Evolutionary conservation across 75 land plant genomes (phyloP).

Genomic region (Picea glauca): DNA sequence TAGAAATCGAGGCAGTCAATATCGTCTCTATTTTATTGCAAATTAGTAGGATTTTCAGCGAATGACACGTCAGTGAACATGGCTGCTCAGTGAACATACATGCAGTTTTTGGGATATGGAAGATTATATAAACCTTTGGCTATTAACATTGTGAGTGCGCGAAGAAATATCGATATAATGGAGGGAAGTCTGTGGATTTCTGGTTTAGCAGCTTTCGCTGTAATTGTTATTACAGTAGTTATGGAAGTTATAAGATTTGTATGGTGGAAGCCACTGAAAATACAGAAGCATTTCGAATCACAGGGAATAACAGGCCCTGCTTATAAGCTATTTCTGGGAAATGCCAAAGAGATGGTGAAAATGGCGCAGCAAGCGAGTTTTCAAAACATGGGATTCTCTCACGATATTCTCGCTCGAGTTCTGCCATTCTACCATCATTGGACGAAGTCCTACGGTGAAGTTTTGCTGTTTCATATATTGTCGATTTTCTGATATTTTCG

Average conservation of each 20-base stretch:
- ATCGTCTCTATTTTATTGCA: no score
- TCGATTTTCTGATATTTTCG: no score
- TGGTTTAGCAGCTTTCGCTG: not conserved
- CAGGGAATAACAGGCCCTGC: constrained; percentile 73
- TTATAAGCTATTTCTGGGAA: constrained; percentile 53
- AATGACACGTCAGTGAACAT: no score
- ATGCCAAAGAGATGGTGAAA: constrained; percentile 53
- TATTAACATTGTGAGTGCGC: no score
- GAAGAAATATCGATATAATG: no score
- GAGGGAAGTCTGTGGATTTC: not conserved
- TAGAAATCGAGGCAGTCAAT: no score
- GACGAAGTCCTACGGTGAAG: constrained; percentile 71
- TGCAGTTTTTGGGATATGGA: no score
- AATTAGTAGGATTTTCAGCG: no score
- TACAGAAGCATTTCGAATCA: constrained; percentile 42
- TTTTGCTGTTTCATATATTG: not conserved
- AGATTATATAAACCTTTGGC: no score
- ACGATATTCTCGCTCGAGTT: constrained; percentile 74
- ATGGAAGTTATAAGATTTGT: constrained; percentile 11
- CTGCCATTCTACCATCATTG: constrained; percentile 77
- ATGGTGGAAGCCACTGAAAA: constrained; percentile 62
- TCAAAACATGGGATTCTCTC: constrained; percentile 48
- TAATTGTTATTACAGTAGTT: not conserved
- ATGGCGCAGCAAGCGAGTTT: constrained; percentile 56
- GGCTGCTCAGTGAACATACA: no score